Evolutionary conservation across 78 protist species (phyloP).

Genomic region (Pelomyxa schiedti): DNA sequence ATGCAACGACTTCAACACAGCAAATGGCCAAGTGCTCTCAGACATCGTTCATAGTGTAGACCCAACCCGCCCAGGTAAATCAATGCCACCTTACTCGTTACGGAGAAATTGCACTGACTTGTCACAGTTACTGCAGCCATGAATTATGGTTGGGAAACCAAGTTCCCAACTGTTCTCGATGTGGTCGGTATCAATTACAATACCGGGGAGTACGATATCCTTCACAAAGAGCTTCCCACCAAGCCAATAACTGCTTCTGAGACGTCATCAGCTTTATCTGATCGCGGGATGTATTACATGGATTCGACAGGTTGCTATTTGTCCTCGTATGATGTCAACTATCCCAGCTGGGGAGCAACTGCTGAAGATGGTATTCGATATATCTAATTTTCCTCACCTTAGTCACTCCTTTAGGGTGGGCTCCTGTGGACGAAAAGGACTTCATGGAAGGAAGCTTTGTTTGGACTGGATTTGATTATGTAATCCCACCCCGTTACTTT

Average conservation of each 20-base stretch:
- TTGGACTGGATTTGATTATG: constrained; percentile 4
- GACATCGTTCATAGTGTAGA: neutral
- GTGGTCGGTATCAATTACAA: constrained; percentile 1
- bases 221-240: neutral
- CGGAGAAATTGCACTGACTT: no score
- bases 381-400: no score
- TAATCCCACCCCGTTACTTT: neutral
- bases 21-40: neutral
- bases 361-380: no score
- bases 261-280: neutral
- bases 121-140: constrained; percentile 1
- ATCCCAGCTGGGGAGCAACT: neutral
- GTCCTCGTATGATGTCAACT: neutral
- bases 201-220: neutral
- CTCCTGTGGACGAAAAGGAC: neutral
- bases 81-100: no score
- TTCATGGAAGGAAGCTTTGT: neutral
- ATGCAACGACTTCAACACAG: neutral
- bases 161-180: neutral
- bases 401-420: no score
- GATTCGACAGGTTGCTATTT: neutral
- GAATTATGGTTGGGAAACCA: neutral
- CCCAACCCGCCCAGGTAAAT: constrained; percentile 8
- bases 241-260: neutral
- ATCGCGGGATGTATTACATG: neutral